Conservation (phyloP, 2,329 filamentous ascomycete species). For the Fusarium palustre region DNA sequence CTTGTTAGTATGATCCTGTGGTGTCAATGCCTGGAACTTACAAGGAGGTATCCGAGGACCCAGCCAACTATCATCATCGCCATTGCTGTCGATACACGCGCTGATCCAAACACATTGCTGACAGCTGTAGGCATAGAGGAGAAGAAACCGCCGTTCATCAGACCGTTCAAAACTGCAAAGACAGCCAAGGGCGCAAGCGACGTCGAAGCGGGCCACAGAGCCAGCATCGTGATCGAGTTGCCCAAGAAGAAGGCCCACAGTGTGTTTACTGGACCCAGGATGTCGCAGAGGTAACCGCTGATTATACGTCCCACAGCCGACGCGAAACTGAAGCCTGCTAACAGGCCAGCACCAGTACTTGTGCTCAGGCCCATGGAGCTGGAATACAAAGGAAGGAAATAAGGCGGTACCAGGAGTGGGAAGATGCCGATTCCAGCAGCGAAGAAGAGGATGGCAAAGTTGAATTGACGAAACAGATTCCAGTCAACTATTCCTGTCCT, state of each 20-base stretch:
- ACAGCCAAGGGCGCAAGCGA: slow-evolving; percentile 64
- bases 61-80: slow-evolving; percentile 72
- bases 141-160: slow-evolving; percentile 73
- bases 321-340: slow-evolving; percentile 71
- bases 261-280: slow-evolving; percentile 66
- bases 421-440: slow-evolving; percentile 68
- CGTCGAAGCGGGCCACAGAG: slow-evolving; percentile 70
- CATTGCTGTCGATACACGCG: slow-evolving; percentile 67
- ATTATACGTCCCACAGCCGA: slow-evolving; percentile 68
- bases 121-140: slow-evolving; percentile 72
- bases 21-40: slow-evolving; percentile 44
- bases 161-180: slow-evolving; percentile 70
- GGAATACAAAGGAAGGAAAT: slow-evolving; percentile 69
- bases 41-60: slow-evolving; percentile 71
- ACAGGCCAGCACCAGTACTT: slow-evolving; percentile 64
- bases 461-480: slow-evolving; percentile 64
- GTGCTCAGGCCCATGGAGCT: slow-evolving; percentile 66
- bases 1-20: neutral
- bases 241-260: slow-evolving; percentile 63
- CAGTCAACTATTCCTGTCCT: slow-evolving; percentile 60
- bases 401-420: slow-evolving; percentile 70
- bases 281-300: slow-evolving; percentile 66
- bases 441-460: slow-evolving; percentile 65
- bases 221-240: slow-evolving; percentile 68
- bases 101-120: slow-evolving; percentile 68